Conservation (phyloP, 306 rosid genomes). For the Abrus pulchellus region DNA sequence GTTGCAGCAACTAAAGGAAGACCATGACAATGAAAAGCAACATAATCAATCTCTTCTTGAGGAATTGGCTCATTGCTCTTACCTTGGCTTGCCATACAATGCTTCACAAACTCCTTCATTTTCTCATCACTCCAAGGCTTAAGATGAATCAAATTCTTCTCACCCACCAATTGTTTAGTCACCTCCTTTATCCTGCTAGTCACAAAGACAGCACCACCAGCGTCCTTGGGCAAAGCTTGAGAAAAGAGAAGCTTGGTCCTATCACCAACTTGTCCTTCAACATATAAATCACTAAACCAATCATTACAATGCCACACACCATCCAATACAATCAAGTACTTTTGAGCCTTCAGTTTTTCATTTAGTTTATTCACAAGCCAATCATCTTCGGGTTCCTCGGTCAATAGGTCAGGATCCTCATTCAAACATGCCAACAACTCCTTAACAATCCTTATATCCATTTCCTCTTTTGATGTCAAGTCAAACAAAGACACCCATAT, state of each 20-base stretch:
- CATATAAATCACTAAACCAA: background rate
- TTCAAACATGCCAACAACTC: background rate
- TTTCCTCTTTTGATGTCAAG: background rate
- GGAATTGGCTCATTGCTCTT: background rate
- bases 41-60: background rate
- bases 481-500: slow-evolving; percentile 26
- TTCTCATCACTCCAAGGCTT: background rate
- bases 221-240: background rate
- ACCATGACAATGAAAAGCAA: slow-evolving; percentile 21
- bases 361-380: background rate
- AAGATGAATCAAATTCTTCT: background rate
- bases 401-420: slow-evolving; percentile 12
- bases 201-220: slow-evolving; percentile 23
- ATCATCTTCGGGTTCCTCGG: background rate
- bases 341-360: background rate
- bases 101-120: background rate
- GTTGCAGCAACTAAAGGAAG: slow-evolving; percentile 7
- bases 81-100: background rate
- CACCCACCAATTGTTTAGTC: background rate
- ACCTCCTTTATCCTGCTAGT: slow-evolving; percentile 18
- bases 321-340: slow-evolving; percentile 35
- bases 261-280: background rate
- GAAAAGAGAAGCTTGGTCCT: background rate
- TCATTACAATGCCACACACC: slow-evolving; percentile 17
- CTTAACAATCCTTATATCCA: slow-evolving; percentile 26